Percentiles rank a stretch among this genome's conserved stretches.
Evolutionary conservation across 208 protist species (phyloP).

Genomic region (Acanthamoeba rhysodes): DNA sequence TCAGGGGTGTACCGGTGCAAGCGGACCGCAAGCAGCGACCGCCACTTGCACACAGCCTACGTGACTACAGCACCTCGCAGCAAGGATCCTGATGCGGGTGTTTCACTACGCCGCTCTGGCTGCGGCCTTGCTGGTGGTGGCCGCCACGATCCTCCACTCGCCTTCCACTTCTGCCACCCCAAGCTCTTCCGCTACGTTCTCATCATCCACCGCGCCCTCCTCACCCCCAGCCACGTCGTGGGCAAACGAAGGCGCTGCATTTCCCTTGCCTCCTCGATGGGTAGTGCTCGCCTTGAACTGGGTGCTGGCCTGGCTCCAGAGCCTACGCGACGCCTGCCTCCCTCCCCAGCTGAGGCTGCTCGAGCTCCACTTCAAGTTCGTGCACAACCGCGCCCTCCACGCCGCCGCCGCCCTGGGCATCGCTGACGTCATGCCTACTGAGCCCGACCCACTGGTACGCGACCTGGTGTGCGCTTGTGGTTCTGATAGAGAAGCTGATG

Average conservation of each 20-base stretch:
- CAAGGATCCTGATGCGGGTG: neutral
- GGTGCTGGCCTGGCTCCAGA: neutral
- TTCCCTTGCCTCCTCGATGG: constrained; percentile 37
- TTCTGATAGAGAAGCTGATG: neutral
- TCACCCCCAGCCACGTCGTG: neutral
- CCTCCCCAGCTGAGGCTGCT: constrained; percentile 41
- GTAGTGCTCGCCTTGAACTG: neutral
- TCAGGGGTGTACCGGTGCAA: no score
- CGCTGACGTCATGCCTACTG: neutral
- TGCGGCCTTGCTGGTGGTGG: neutral
- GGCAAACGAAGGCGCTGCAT: neutral
- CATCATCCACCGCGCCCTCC: neutral
- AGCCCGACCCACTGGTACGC: neutral
- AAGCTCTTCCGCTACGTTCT: no score
- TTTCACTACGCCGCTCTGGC: neutral
- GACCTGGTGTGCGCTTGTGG: no score
- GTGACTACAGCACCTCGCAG: neutral
- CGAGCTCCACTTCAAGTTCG: constrained; percentile 20
- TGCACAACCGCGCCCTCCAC: constrained; percentile 55
- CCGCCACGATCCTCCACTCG: neutral
- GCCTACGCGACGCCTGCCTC: neutral
- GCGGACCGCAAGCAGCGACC: no score
- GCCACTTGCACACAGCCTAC: neutral
- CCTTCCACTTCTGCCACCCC: neutral
- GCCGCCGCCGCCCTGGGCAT: neutral